These are phyloP conservation scores for Saccharomyces jurei DNA, from an alignment of 805 yeast genomes.

Conservation along the genomic window DNA sequence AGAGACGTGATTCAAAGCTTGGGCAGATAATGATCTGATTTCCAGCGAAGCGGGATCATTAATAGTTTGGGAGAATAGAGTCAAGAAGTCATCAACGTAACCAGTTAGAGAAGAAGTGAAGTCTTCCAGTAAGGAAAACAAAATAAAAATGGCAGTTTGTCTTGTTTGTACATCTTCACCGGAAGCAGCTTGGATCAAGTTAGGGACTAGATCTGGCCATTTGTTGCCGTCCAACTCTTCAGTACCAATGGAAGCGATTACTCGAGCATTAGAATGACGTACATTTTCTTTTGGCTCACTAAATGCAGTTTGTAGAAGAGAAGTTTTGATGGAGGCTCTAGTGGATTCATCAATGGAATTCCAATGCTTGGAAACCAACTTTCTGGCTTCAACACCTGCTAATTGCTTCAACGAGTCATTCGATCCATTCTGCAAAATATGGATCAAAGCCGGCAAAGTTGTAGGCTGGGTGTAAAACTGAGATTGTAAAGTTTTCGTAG, in stretches of 20 bases:
- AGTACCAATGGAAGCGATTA: conserved; percentile 78
- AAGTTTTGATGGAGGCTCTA: conserved; percentile 54
- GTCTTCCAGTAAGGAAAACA: conserved; percentile 71
- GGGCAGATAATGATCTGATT: conserved; percentile 74
- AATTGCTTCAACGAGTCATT: conserved; percentile 74
- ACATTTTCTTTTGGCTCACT: conserved; percentile 54
- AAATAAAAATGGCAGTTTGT: conserved; percentile 76
- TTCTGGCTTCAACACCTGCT: conserved; percentile 95
- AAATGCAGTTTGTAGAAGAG: conserved; percentile 64
- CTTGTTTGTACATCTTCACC: conserved; percentile 48
- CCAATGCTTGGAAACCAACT: conserved; percentile 72
- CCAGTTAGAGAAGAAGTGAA: conserved; percentile 49
- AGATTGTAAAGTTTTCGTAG: conserved; percentile 63
- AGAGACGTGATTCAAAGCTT: conserved; percentile 64
- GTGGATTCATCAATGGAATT: conserved; percentile 34
- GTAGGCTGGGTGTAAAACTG: conserved; percentile 65
- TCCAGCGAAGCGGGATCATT: conserved; percentile 55
- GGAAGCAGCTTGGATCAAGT: conserved; percentile 59
- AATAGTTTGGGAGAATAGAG: conserved; percentile 62
- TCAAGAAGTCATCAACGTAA: conserved; percentile 59
- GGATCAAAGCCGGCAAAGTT: conserved; percentile 75
- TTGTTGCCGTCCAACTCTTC: conserved; percentile 56
- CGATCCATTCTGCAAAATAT: conserved; percentile 62
- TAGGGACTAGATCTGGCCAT: conserved; percentile 75
- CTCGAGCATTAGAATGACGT: conserved; percentile 85